phyloP scores from a whole-genome alignment of 257 asterid species.

The Rhazya stricta region DNA sequence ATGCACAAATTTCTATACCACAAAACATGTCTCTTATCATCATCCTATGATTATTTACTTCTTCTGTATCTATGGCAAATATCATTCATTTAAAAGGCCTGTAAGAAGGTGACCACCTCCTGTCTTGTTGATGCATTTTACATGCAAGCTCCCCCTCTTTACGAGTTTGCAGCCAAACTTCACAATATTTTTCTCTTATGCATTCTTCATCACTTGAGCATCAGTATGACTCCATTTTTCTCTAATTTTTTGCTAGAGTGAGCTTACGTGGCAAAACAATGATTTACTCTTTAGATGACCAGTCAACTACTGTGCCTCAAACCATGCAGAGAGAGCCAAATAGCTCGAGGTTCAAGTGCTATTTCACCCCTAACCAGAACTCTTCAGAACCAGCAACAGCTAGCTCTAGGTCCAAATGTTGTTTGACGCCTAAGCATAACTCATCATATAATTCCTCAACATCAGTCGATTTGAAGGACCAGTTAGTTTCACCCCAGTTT shows the following conservation, averaged over 20 bases:
- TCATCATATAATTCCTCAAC: background rate
- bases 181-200: background rate
- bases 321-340: background rate
- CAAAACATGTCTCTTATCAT: background rate
- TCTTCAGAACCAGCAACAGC: no score
- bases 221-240: background rate
- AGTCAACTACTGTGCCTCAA: background rate
- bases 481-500: background rate
- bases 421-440: background rate
- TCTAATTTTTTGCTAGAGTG: background rate
- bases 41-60: background rate
- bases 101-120: background rate
- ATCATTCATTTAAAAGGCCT: background rate
- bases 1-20: background rate
- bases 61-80: background rate
- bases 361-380: background rate
- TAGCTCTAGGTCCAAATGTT: background rate
- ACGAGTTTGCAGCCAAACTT: background rate
- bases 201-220: background rate
- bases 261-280: background rate
- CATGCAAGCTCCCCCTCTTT: background rate
- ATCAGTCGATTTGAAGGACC: background rate
- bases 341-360: background rate
- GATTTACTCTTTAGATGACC: background rate
- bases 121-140: background rate